Conservation (phyloP, 2,329 filamentous ascomycete genomes). For the Fusarium algeriense region DNA sequence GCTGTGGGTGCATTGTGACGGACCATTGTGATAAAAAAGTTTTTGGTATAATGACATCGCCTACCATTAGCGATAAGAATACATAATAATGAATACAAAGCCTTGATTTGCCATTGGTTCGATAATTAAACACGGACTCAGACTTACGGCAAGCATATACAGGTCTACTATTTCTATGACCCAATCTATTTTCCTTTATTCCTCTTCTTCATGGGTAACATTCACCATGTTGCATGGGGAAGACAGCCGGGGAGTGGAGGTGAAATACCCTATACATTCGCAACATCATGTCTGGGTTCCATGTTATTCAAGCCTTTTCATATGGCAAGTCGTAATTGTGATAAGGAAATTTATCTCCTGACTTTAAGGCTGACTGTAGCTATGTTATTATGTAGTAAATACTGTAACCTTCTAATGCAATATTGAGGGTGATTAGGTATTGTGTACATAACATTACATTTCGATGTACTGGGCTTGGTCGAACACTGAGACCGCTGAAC, state of each 20-base stretch:
- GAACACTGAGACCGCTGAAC: neutral
- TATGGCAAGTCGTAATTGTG: too few relatives aligned
- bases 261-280: neutral
- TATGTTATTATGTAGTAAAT: too few relatives aligned
- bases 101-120: neutral
- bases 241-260: neutral
- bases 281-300: neutral
- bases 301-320: neutral
- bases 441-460: too few relatives aligned
- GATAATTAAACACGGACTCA: too few relatives aligned
- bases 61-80: neutral
- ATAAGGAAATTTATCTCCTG: too few relatives aligned
- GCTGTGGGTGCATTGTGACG: neutral
- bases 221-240: neutral
- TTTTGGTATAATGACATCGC: neutral
- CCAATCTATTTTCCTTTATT: neutral
- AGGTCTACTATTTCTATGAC: neutral
- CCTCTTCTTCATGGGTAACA: neutral
- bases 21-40: neutral
- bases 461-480: too few relatives aligned
- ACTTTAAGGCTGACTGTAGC: too few relatives aligned
- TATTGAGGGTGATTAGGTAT: too few relatives aligned
- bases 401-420: too few relatives aligned
- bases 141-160: neutral
- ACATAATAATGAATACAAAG: slow-evolving; percentile 1